These are phyloP conservation scores for Coleophoma cylindrospora DNA, from an alignment of 2,329 filamentous ascomycete genomes.

Conservation along the genomic window DNA sequence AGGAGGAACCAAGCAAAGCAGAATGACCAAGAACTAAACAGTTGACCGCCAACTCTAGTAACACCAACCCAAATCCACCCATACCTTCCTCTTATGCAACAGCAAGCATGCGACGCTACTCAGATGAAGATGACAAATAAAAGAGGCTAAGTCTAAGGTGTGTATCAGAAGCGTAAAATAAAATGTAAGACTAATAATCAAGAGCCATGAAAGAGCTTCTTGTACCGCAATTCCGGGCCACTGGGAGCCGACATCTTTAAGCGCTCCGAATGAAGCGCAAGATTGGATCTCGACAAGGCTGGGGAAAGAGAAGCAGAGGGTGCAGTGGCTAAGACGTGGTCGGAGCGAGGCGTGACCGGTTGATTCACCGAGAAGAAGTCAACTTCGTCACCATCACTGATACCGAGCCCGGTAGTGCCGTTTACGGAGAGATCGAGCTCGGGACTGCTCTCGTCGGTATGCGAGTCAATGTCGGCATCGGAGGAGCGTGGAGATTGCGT, in stretches of 20 bases:
- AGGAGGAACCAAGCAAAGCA: too few species aligned
- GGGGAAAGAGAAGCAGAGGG: background rate
- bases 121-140: too few species aligned
- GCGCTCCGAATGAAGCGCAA: background rate
- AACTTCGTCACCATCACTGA: conserved; percentile 6
- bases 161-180: background rate
- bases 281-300: background rate
- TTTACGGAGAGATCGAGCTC: conserved; percentile 12
- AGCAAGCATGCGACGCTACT: too few species aligned
- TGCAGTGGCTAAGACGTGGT: conserved; percentile 21
- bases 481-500: conserved; percentile 17
- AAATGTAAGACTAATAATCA: background rate
- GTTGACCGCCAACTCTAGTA: too few species aligned
- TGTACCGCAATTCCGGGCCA: background rate
- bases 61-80: too few species aligned
- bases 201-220: background rate
- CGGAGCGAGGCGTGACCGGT: conserved; percentile 19
- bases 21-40: too few species aligned
- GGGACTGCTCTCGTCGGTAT: conserved; percentile 22
- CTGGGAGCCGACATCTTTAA: background rate
- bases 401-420: conserved; percentile 5
- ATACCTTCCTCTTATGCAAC: too few species aligned
- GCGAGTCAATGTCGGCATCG: conserved; percentile 23
- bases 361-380: conserved; percentile 23
- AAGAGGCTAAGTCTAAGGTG: too few species aligned